Percentiles rank a stretch among this genome's conserved stretches.
Conservation (phyloP, 805 yeast species). For the Cyberlindnera misumaiensis region DNA sequence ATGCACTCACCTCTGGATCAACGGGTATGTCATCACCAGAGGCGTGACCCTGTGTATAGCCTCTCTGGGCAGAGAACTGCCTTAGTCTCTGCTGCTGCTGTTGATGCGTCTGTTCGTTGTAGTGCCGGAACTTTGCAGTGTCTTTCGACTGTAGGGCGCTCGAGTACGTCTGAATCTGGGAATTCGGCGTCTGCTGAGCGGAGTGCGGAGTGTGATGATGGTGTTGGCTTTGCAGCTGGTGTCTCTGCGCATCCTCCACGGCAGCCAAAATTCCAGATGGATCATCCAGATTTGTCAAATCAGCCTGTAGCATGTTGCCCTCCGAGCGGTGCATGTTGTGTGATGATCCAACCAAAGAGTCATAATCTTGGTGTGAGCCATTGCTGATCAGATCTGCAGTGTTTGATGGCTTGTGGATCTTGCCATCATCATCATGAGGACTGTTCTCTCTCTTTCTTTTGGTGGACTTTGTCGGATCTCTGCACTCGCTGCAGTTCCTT, state of each 20-base stretch:
- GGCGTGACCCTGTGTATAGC: constrained; percentile 1
- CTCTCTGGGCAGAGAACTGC: constrained; percentile 2
- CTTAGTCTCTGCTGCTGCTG: constrained; percentile 3
- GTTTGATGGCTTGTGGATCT: background rate
- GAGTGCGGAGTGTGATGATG: constrained; percentile 3
- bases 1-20: constrained; percentile 52
- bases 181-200: constrained; percentile 1
- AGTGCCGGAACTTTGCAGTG: constrained; percentile 8
- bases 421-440: background rate
- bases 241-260: constrained; percentile 47
- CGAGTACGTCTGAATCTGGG: constrained; percentile 2
- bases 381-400: constrained; percentile 9
- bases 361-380: constrained; percentile 9
- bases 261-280: constrained; percentile 39
- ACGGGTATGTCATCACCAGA: constrained; percentile 37
- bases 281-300: constrained; percentile 19
- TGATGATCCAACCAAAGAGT: constrained; percentile 9
- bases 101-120: constrained; percentile 6
- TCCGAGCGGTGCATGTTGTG: constrained; percentile 10
- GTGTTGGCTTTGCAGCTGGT: constrained; percentile 16
- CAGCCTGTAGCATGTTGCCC: constrained; percentile 15
- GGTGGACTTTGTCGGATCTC: constrained; percentile 17
- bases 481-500: constrained; percentile 66
- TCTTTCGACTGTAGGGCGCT: constrained; percentile 1
- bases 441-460: constrained; percentile 13